phyloP scores from a whole-genome alignment of 1,284 basidiomycete species.

The Serendipita sp. region DNA sequence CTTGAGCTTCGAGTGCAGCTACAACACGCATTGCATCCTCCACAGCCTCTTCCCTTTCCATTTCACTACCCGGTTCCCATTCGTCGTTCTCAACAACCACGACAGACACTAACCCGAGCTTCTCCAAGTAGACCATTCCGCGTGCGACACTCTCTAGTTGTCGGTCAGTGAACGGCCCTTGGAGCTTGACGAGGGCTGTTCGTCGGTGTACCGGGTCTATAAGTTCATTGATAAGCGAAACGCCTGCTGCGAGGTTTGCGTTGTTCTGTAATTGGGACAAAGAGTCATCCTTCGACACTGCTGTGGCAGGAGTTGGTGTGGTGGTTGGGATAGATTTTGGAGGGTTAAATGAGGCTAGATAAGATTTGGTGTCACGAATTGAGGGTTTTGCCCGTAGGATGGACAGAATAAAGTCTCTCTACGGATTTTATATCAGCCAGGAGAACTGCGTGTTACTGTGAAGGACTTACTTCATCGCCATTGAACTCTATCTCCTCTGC shows the following conservation, averaged over 20 bases:
- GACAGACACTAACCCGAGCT: slow-evolving; percentile 87
- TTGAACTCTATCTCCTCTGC: background rate
- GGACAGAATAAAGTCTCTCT: slow-evolving; percentile 89
- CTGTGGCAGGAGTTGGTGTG: slow-evolving; percentile 14
- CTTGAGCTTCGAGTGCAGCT: slow-evolving; percentile 69
- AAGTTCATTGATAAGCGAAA: slow-evolving; percentile 26
- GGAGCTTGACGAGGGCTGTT: slow-evolving; percentile 91
- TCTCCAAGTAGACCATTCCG: slow-evolving; percentile 89
- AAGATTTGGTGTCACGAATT: slow-evolving; percentile 76
- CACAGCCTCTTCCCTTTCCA: slow-evolving; percentile 44
- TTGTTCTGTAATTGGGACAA: background rate
- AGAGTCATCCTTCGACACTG: background rate
- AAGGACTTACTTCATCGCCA: background rate
- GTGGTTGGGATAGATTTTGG: slow-evolving; percentile 21
- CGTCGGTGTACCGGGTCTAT: slow-evolving; percentile 70
- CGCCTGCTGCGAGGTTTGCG: slow-evolving; percentile 14
- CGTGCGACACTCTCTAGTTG: slow-evolving; percentile 89
- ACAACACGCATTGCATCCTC: slow-evolving; percentile 76
- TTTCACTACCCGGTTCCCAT: slow-evolving; percentile 49
- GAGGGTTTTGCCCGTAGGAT: slow-evolving; percentile 91
- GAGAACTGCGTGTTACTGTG: background rate
- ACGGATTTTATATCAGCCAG: background rate
- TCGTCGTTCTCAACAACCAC: slow-evolving; percentile 88
- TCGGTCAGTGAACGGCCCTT: slow-evolving; percentile 91
- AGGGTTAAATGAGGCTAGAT: slow-evolving; percentile 73